Evolutionary conservation across 768 basidiomycete genomes (phyloP).

Genomic region (Pulveroboletus sp.): DNA sequence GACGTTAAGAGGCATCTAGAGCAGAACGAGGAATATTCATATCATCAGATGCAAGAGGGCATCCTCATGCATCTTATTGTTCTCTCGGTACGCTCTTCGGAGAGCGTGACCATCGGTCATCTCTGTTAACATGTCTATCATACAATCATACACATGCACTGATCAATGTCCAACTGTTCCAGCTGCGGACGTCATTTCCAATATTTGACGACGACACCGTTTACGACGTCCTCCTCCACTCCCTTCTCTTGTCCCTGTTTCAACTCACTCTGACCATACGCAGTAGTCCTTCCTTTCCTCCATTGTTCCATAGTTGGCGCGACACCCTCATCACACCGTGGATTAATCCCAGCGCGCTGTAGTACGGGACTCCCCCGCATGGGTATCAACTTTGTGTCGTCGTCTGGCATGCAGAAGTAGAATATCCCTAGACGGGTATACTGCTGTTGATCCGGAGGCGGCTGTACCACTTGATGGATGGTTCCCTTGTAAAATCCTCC

Average conservation of each 20-base stretch:
- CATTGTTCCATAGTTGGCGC: constrained; percentile 51
- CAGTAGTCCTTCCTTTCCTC: constrained; percentile 46
- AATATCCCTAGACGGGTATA: constrained; percentile 52
- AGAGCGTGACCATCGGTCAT: too few species aligned
- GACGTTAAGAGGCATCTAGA: too few species aligned
- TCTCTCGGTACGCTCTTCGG: too few species aligned
- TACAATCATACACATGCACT: background rate
- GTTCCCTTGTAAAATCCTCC: constrained; percentile 58
- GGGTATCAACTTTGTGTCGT: constrained; percentile 44
- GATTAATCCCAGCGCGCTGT: constrained; percentile 38
- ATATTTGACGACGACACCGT: constrained; percentile 52
- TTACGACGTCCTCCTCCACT: constrained; percentile 52
- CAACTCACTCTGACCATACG: constrained; percentile 48
- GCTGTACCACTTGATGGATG: constrained; percentile 58
- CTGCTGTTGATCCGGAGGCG: constrained; percentile 48
- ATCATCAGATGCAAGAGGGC: too few species aligned
- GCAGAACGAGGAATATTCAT: too few species aligned
- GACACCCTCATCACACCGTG: constrained; percentile 34
- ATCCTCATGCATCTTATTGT: too few species aligned
- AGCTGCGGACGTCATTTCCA: constrained; percentile 39
- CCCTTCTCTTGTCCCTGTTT: constrained; percentile 37
- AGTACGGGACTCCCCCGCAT: constrained; percentile 45
- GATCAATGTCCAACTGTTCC: too few species aligned
- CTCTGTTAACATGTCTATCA: background rate
- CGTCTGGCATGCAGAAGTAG: constrained; percentile 53